Conservation (phyloP, 352 stramenopile species). For the Phytopythium chamaehyphon region DNA sequence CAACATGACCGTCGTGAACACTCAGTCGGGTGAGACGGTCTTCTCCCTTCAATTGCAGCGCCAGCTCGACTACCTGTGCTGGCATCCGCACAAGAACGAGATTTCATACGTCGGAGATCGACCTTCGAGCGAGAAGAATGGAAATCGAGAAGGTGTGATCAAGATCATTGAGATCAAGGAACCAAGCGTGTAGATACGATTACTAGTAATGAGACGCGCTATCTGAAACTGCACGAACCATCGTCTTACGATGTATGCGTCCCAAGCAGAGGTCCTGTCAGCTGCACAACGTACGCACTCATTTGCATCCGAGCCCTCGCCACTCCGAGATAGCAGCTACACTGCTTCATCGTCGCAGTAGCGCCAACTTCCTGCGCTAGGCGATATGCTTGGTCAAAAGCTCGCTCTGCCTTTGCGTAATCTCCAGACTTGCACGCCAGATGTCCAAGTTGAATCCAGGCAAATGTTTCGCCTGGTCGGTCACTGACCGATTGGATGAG, state of each 20-base stretch:
- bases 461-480: conserved; percentile 67
- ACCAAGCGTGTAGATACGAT: conserved; percentile 1
- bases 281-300: conserved; percentile 45
- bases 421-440: conserved; percentile 53
- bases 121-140: conserved; percentile 69
- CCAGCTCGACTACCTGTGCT: conserved; percentile 71
- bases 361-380: conserved; percentile 66
- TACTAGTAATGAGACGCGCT: not conserved
- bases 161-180: conserved; percentile 80
- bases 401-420: conserved; percentile 62
- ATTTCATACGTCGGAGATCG: conserved; percentile 84
- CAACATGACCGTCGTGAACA: conserved; percentile 59
- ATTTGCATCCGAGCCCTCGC: conserved; percentile 68
- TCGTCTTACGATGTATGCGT: not conserved
- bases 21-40: conserved; percentile 50
- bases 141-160: conserved; percentile 77
- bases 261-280: conserved; percentile 25
- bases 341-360: conserved; percentile 66
- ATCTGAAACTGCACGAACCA: not conserved
- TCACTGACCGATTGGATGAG: conserved; percentile 85
- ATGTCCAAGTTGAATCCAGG: conserved; percentile 84
- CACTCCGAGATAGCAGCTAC: conserved; percentile 76
- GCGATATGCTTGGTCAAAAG: conserved; percentile 79
- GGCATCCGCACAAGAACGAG: conserved; percentile 80
- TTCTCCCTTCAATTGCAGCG: conserved; percentile 69